Conservation (phyloP, 169 alveolate genomes). For the Cryptosporidium andersoni region DNA sequence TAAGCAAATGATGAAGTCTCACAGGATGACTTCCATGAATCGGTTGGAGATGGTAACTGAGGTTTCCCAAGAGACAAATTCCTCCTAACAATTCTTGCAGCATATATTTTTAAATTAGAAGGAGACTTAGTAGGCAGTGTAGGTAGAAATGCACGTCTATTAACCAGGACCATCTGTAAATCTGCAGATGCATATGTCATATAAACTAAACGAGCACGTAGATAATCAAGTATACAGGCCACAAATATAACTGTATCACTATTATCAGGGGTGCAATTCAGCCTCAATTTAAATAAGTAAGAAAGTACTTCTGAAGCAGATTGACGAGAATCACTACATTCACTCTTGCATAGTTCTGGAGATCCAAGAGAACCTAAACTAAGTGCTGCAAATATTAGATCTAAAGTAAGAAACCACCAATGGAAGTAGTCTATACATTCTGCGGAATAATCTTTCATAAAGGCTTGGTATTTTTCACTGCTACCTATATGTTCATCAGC, state of each 20-base stretch:
- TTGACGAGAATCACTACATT: slow-evolving; percentile 3
- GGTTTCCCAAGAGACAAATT: slow-evolving; percentile 29
- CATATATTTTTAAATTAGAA: slow-evolving; percentile 40
- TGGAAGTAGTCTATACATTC: slow-evolving; percentile 41
- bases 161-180: slow-evolving; percentile 37
- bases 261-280: not conserved
- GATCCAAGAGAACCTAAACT: slow-evolving; percentile 17
- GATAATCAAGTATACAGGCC: slow-evolving; percentile 45
- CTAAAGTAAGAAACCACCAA: slow-evolving; percentile 69
- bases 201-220: slow-evolving; percentile 50
- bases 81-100: slow-evolving; percentile 66
- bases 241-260: slow-evolving; percentile 15
- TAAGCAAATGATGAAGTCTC: slow-evolving; percentile 52
- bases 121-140: slow-evolving; percentile 26
- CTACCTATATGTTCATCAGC: no score
- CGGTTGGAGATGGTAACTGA: slow-evolving; percentile 21
- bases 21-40: slow-evolving; percentile 46
- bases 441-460: not conserved
- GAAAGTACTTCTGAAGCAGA: slow-evolving; percentile 10
- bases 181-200: slow-evolving; percentile 63
- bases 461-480: not conserved
- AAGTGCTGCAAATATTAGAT: slow-evolving; percentile 40
- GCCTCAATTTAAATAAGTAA: slow-evolving; percentile 17
- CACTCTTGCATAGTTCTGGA: slow-evolving; percentile 5
- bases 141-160: slow-evolving; percentile 56